phyloP scores from a whole-genome alignment of 2,329 filamentous ascomycete genomes.

The Ceratocystis cacaofunesta region DNA sequence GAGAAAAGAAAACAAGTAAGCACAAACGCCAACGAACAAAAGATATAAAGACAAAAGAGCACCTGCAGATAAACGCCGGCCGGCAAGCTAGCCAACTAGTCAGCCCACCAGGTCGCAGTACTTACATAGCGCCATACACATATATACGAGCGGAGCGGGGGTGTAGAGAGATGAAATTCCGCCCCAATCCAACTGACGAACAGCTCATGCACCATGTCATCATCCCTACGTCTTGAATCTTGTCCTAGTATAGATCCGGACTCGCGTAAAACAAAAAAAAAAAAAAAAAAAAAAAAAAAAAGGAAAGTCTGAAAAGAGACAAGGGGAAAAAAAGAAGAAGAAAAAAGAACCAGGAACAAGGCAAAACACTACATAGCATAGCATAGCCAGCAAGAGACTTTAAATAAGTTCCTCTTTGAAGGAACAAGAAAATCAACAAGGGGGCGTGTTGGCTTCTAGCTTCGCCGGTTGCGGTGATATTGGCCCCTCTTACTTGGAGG shows the following conservation, averaged over 20 bases:
- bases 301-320: background rate
- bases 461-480: too few relatives aligned
- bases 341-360: background rate
- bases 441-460: too few relatives aligned
- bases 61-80: background rate
- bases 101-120: too few relatives aligned
- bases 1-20: background rate
- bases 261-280: background rate
- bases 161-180: too few relatives aligned
- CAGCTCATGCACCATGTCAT: too few relatives aligned
- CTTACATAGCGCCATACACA: too few relatives aligned
- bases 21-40: background rate
- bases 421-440: background rate
- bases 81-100: too few relatives aligned
- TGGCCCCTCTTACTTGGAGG: too few relatives aligned
- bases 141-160: too few relatives aligned
- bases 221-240: background rate
- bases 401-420: background rate
- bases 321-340: background rate
- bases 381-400: background rate
- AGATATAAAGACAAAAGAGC: background rate
- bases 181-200: too few relatives aligned
- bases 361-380: background rate
- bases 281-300: background rate
- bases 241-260: background rate